These are phyloP conservation scores for Aphanomyces euteiches DNA, from an alignment of 352 stramenopile species.

Conservation along the genomic window DNA sequence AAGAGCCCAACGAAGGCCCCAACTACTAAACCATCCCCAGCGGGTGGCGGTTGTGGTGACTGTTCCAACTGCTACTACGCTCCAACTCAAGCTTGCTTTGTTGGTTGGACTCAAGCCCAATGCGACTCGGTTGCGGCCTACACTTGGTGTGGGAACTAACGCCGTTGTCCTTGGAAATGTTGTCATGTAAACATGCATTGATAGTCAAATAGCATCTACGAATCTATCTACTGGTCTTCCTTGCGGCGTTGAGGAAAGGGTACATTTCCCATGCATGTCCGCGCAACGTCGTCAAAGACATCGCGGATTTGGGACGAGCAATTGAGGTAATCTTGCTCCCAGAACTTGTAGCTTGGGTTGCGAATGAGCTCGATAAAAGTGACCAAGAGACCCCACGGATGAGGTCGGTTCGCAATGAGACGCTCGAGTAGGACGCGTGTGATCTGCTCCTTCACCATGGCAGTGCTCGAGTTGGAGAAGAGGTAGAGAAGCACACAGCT, in stretches of 20 bases:
- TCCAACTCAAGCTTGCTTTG: background rate
- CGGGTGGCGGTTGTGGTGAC: background rate
- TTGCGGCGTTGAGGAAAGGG: constrained; percentile 10
- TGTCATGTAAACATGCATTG: no score
- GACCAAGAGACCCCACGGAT: constrained; percentile 97
- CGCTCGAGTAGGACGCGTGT: constrained; percentile 98
- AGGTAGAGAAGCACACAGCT: constrained; percentile 98
- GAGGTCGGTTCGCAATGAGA: constrained; percentile 98
- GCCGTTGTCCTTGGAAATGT: no score
- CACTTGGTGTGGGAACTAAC: background rate
- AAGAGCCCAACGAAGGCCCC: background rate
- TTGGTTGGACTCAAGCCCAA: background rate
- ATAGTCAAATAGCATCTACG: no score
- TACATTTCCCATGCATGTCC: constrained; percentile 86
- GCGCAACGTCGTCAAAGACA: constrained; percentile 97
- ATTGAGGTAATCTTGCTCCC: constrained; percentile 97
- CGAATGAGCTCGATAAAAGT: constrained; percentile 99
- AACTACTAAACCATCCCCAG: background rate
- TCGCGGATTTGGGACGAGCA: constrained; percentile 98
- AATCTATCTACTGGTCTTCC: background rate
- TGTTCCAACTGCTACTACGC: constrained; percentile 5
- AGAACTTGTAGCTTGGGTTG: constrained; percentile 99
- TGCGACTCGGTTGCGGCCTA: background rate
- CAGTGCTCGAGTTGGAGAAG: constrained; percentile 95
- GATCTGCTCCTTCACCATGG: constrained; percentile 97